These are phyloP conservation scores for Kluyveromyces nonfermentans DNA, from an alignment of 805 yeast species.

Conservation along the genomic window DNA sequence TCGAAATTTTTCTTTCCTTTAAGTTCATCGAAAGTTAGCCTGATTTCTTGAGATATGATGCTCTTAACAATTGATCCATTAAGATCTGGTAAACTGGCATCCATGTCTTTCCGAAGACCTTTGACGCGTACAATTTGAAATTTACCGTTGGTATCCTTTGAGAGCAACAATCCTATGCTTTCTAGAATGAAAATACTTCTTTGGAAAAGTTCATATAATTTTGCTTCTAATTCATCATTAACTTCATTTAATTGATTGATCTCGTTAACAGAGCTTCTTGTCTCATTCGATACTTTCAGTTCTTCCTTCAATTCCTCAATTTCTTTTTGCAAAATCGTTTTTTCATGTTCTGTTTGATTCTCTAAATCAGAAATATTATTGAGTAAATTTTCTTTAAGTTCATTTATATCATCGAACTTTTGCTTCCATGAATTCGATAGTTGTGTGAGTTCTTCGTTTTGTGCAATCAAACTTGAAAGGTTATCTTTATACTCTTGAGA, in stretches of 20 bases:
- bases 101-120: slow-evolving; percentile 51
- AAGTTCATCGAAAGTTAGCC: slow-evolving; percentile 10
- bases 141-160: slow-evolving; percentile 27
- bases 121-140: slow-evolving; percentile 64
- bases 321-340: slow-evolving; percentile 40
- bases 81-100: slow-evolving; percentile 27
- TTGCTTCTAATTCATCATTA: slow-evolving; percentile 4
- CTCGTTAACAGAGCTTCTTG: background rate
- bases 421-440: slow-evolving; percentile 10
- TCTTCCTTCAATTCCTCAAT: slow-evolving; percentile 36
- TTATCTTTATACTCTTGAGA: slow-evolving; percentile 19
- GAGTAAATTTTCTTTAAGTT: slow-evolving; percentile 51
- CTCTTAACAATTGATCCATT: slow-evolving; percentile 38
- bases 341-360: slow-evolving; percentile 45
- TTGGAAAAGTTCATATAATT: slow-evolving; percentile 31
- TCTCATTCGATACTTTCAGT: slow-evolving; percentile 39
- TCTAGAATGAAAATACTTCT: slow-evolving; percentile 54
- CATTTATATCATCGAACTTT: slow-evolving; percentile 20
- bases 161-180: slow-evolving; percentile 58
- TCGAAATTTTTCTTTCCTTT: slow-evolving; percentile 8
- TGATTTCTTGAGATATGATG: slow-evolving; percentile 32
- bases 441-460: slow-evolving; percentile 9
- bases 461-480: slow-evolving; percentile 5
- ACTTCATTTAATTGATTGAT: background rate
- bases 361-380: slow-evolving; percentile 64